Conservation (phyloP, 352 stramenopile genomes). For the Globisporangium nagaii region DNA sequence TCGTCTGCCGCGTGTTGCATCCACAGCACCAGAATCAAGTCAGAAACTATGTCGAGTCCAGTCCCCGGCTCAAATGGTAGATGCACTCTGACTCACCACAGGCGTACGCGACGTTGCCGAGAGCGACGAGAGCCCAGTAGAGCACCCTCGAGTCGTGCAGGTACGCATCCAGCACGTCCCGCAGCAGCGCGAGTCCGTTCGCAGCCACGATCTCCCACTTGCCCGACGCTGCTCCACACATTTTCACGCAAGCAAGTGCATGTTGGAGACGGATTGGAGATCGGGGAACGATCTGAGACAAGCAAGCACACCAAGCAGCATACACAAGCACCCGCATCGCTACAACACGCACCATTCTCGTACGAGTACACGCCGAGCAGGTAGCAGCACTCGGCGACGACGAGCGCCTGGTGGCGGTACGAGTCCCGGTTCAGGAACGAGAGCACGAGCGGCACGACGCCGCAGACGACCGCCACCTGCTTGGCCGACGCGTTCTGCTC, state of each 20-base stretch:
- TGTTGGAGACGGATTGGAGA: too few species aligned
- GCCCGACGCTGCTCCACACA: slow-evolving; percentile 10
- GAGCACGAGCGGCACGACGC: slow-evolving; percentile 22
- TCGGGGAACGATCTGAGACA: too few species aligned
- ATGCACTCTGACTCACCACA: slow-evolving; percentile 10
- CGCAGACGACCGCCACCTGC: slow-evolving; percentile 23
- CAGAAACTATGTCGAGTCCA: too few species aligned
- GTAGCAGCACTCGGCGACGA: slow-evolving; percentile 46
- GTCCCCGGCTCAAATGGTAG: too few species aligned
- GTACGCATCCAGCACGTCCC: slow-evolving; percentile 30
- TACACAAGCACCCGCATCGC: neutral
- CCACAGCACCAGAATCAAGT: too few species aligned
- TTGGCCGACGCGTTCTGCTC: slow-evolving; percentile 31
- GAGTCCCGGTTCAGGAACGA: slow-evolving; percentile 23
- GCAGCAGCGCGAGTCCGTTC: slow-evolving; percentile 33
- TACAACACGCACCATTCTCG: slow-evolving; percentile 36
- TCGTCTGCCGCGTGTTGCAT: neutral
- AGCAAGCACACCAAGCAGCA: neutral
- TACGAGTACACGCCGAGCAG: slow-evolving; percentile 51
- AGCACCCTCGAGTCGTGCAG: slow-evolving; percentile 28
- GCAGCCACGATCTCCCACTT: slow-evolving; percentile 37
- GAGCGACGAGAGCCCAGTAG: slow-evolving; percentile 49
- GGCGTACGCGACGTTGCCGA: slow-evolving; percentile 52
- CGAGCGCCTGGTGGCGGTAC: slow-evolving; percentile 18
- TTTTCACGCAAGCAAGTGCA: too few species aligned